phyloP scores from a whole-genome alignment of 2,329 filamentous ascomycete genomes.

The Ophiostoma quercus region DNA sequence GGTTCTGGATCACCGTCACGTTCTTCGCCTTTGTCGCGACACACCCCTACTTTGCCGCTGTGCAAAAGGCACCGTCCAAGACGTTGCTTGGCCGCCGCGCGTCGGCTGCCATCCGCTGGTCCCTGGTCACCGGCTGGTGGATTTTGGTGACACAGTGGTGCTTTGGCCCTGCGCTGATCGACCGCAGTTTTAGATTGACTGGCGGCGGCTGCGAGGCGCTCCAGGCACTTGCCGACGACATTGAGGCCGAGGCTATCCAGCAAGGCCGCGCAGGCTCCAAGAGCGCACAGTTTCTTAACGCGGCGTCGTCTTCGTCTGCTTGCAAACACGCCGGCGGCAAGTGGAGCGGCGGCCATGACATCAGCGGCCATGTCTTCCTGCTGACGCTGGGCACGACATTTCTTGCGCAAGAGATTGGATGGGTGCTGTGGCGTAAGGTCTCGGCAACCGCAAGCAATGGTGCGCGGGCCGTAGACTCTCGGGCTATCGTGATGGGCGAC shows the following conservation, averaged over 20 bases:
- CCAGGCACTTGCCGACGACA: slow-evolving; percentile 44
- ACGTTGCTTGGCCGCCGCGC: slow-evolving; percentile 32
- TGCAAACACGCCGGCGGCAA: slow-evolving; percentile 77
- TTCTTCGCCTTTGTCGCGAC: slow-evolving; percentile 65
- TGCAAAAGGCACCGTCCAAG: slow-evolving; percentile 17
- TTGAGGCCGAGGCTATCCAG: slow-evolving; percentile 30
- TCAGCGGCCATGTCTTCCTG: slow-evolving; percentile 91
- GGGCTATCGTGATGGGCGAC: slow-evolving; percentile 60
- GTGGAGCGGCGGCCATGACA: slow-evolving; percentile 94
- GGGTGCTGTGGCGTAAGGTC: slow-evolving; percentile 45
- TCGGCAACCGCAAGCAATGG: not conserved
- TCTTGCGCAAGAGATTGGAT: slow-evolving; percentile 72
- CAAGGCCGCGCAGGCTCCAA: not conserved
- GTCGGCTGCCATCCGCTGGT: slow-evolving; percentile 62
- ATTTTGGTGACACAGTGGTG: slow-evolving; percentile 91
- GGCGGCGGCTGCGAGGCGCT: slow-evolving; percentile 73
- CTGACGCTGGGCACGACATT: slow-evolving; percentile 79
- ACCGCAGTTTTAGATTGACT: slow-evolving; percentile 81
- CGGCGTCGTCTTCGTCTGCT: slow-evolving; percentile 64
- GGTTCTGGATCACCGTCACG: slow-evolving; percentile 80
- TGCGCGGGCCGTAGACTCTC: slow-evolving; percentile 50
- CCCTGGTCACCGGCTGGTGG: slow-evolving; percentile 71
- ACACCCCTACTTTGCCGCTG: slow-evolving; percentile 51
- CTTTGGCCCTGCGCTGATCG: slow-evolving; percentile 85
- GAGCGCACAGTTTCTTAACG: slow-evolving; percentile 22